A percentile compares a stretch with the other conserved stretches of the same genome.
These are phyloP conservation scores for Bondarzewia mesenterica DNA, from an alignment of 1,284 basidiomycete genomes.

Conservation along the genomic window DNA sequence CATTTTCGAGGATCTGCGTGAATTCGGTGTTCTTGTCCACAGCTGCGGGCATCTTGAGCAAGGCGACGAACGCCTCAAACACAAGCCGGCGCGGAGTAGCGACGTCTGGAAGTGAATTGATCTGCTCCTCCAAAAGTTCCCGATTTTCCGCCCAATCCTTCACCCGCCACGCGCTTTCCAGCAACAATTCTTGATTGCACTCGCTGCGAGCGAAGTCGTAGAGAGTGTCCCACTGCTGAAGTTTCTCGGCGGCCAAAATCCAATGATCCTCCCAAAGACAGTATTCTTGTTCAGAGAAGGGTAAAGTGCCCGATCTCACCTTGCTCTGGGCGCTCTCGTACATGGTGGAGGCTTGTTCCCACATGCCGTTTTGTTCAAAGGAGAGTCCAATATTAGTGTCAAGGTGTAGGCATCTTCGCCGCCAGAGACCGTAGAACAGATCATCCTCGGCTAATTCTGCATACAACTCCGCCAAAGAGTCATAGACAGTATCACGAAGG, in stretches of 20 bases:
- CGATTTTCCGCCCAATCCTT: constrained; percentile 87
- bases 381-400: constrained; percentile 93
- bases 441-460: constrained; percentile 96
- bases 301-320: constrained; percentile 75
- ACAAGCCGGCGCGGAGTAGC: constrained; percentile 91
- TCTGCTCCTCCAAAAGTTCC: constrained; percentile 80
- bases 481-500: constrained; percentile 80
- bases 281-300: constrained; percentile 95
- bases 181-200: constrained; percentile 84
- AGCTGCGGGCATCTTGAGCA: constrained; percentile 61
- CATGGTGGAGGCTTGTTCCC: constrained; percentile 85
- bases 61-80: constrained; percentile 91
- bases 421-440: constrained; percentile 96
- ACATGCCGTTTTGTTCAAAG: constrained; percentile 96
- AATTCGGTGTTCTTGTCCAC: constrained; percentile 76
- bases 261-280: constrained; percentile 99
- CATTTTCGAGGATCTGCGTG: constrained; percentile 86
- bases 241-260: constrained; percentile 92
- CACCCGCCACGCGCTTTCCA: constrained; percentile 94
- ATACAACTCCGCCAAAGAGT: constrained; percentile 92
- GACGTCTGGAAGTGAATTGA: constrained; percentile 76
- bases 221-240: constrained; percentile 97
- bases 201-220: constrained; percentile 91
- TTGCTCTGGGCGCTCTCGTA: constrained; percentile 92
- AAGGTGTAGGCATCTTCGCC: constrained; percentile 78